These are phyloP conservation scores for Filosporella fistucella DNA, from an alignment of 495 filamentous ascomycete species.

Conservation along the genomic window DNA sequence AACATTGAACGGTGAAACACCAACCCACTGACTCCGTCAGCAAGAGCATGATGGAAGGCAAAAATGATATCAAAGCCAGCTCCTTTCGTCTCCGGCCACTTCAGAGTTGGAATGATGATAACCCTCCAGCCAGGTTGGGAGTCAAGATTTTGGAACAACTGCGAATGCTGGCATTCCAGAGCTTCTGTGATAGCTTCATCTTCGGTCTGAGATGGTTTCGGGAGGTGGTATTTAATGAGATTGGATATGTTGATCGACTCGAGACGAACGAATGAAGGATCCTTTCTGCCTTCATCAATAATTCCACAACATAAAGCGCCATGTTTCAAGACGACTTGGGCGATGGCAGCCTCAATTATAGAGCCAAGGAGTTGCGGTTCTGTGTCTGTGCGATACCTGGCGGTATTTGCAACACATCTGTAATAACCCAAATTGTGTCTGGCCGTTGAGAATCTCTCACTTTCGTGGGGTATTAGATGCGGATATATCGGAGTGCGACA, in stretches of 20 bases:
- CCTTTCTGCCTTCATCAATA: constrained; percentile 16
- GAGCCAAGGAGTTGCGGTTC: neutral
- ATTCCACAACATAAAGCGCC: constrained; percentile 20
- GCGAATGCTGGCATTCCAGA: constrained; percentile 14
- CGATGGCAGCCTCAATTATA: constrained; percentile 10
- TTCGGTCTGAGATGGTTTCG: constrained; percentile 1
- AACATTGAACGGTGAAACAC: constrained; percentile 24
- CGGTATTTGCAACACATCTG: constrained; percentile 12
- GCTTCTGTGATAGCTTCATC: constrained; percentile 9
- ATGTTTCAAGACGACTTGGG: constrained; percentile 19
- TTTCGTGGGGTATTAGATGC: neutral
- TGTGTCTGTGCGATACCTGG: constrained; percentile 1
- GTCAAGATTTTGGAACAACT: constrained; percentile 12
- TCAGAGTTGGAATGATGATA: constrained; percentile 15
- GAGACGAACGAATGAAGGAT: constrained; percentile 17
- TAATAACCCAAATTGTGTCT: constrained; percentile 14
- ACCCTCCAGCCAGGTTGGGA: constrained; percentile 24
- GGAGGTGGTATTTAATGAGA: constrained; percentile 14
- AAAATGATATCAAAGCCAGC: constrained; percentile 23
- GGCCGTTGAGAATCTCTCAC: constrained; percentile 13
- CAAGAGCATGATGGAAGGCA: constrained; percentile 25
- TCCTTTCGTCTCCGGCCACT: neutral
- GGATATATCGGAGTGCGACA: neutral
- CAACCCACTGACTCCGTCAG: constrained; percentile 26
- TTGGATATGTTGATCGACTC: constrained; percentile 18